phyloP scores from a whole-genome alignment of 1,284 basidiomycete genomes.

The Tranzscheliella williamsii region DNA sequence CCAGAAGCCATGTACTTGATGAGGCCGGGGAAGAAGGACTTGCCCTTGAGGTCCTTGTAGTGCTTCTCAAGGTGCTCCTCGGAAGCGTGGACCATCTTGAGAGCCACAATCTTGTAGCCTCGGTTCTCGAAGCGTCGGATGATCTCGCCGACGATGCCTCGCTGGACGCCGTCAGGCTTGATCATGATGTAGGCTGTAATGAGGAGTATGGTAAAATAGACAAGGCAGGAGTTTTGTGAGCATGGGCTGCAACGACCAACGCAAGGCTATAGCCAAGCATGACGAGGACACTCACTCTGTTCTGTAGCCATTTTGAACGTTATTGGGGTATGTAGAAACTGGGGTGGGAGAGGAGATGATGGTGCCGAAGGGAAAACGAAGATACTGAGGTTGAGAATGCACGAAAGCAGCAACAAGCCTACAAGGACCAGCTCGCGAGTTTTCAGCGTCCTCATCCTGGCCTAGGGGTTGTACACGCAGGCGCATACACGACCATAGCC shows the following conservation, averaged over 20 bases:
- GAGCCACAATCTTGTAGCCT: conserved; percentile 58
- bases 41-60: conserved; percentile 61
- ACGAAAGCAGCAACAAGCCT: conserved; percentile 10
- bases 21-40: conserved; percentile 60
- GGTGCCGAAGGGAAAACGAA: background rate
- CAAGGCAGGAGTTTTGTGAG: background rate
- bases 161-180: conserved; percentile 60
- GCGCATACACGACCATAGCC: too few species aligned
- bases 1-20: conserved; percentile 74
- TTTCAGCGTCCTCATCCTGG: conserved; percentile 8
- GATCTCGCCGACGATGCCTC: conserved; percentile 59
- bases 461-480: too few species aligned
- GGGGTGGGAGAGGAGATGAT: conserved; percentile 1
- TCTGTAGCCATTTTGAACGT: conserved; percentile 54
- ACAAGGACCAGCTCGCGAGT: conserved; percentile 7
- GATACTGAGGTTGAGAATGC: conserved; percentile 1
- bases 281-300: conserved; percentile 45
- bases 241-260: too few species aligned
- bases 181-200: conserved; percentile 58
- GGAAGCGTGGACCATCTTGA: conserved; percentile 58
- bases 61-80: conserved; percentile 60
- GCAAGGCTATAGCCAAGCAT: background rate
- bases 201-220: background rate
- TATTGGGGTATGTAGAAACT: conserved; percentile 4
- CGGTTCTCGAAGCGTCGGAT: conserved; percentile 56